A percentile compares a stretch with the other conserved stretches of the same genome.
phyloP scores from a whole-genome alignment of 768 basidiomycete species.

The Hygrophoropsis aurantiaca region DNA sequence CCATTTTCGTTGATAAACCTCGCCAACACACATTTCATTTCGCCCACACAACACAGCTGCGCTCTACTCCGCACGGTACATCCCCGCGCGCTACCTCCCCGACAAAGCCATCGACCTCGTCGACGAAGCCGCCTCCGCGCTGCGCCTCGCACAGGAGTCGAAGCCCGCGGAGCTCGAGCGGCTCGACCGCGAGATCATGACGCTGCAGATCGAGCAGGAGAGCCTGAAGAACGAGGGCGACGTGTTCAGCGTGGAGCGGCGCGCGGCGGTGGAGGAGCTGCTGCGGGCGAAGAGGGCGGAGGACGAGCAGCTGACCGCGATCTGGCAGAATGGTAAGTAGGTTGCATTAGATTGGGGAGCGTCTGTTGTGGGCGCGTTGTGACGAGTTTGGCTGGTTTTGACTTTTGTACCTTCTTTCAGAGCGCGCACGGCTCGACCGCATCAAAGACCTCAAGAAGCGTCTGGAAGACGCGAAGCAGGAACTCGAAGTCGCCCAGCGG shows the following conservation, averaged over 20 bases:
- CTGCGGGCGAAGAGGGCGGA: conserved; percentile 61
- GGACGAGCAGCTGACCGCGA: conserved; percentile 57
- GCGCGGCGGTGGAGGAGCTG: conserved; percentile 63
- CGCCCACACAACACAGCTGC: conserved; percentile 50
- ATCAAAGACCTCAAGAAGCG: conserved; percentile 72
- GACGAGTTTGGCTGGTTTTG: neutral
- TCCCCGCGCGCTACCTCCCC: conserved; percentile 84
- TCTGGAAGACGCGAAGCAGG: conserved; percentile 80
- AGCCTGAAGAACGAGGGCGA: conserved; percentile 88
- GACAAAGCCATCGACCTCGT: conserved; percentile 93
- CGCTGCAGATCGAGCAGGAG: conserved; percentile 86
- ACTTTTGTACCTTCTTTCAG: no score
- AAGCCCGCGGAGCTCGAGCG: conserved; percentile 86
- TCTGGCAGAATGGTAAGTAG: conserved; percentile 69
- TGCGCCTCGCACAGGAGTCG: conserved; percentile 84
- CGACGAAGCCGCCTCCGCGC: conserved; percentile 87
- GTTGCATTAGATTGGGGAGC: no score
- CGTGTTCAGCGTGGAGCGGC: conserved; percentile 76
- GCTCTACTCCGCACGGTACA: conserved; percentile 80
- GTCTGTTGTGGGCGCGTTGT: no score
- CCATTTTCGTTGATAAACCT: no score
- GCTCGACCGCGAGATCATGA: conserved; percentile 81
- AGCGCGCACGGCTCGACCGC: conserved; percentile 61
- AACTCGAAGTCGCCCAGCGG: conserved; percentile 85
- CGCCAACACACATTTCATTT: no score